Evolutionary conservation across 2,329 filamentous ascomycete species (phyloP).

Genomic region (Ascomycota sp.): DNA sequence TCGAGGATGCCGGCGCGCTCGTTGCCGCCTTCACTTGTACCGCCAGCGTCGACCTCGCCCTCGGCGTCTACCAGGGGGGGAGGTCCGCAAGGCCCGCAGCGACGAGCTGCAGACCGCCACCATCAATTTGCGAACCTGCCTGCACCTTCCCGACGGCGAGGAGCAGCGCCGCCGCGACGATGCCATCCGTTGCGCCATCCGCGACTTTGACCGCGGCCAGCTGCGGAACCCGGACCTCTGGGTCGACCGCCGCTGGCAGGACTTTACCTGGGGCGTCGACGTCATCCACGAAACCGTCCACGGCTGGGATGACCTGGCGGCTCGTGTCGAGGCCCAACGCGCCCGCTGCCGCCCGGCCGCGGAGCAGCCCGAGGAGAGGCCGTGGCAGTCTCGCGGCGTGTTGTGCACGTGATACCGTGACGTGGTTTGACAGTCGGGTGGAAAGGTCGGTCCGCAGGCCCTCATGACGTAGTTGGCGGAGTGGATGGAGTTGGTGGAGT

Average conservation of each 20-base stretch:
- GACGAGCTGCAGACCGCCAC: slow-evolving; percentile 5
- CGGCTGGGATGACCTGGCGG: slow-evolving; percentile 4
- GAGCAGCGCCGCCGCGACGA: slow-evolving; percentile 5
- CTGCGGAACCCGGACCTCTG: slow-evolving; percentile 7
- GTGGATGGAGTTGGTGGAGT: no score
- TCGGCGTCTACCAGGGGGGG: slow-evolving; percentile 5
- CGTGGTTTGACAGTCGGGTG: no score
- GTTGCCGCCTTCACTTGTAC: slow-evolving; percentile 13
- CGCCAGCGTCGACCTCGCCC: slow-evolving; percentile 4
- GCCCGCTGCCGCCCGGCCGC: neutral
- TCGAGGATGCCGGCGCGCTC: slow-evolving; percentile 43
- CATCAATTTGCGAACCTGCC: slow-evolving; percentile 1
- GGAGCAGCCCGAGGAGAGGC: neutral
- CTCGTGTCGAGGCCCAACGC: no score
- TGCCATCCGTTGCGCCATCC: slow-evolving; percentile 2
- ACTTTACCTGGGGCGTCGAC: slow-evolving; percentile 12
- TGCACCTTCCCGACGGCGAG: slow-evolving; percentile 6
- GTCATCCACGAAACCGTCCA: slow-evolving; percentile 8
- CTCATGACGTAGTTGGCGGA: no score
- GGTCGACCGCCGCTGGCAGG: slow-evolving; percentile 7
- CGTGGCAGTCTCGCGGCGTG: neutral
- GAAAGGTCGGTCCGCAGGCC: no score
- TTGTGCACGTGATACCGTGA: no score
- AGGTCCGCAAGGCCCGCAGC: slow-evolving; percentile 5
- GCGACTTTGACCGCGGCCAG: slow-evolving; percentile 3